phyloP scores from a whole-genome alignment of 495 filamentous ascomycete species.

The Annulohypoxylon stygium region DNA sequence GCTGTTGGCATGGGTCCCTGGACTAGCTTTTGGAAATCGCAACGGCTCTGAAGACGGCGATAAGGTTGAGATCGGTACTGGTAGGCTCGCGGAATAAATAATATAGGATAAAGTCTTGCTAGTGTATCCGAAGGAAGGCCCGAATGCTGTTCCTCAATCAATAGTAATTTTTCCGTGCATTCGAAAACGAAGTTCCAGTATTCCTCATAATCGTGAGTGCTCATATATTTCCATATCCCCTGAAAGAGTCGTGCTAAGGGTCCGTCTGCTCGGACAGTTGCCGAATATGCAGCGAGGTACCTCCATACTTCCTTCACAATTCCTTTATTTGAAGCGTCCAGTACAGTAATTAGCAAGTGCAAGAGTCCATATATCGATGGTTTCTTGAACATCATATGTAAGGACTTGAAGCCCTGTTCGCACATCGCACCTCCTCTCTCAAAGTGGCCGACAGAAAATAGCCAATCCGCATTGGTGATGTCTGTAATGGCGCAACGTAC shows the following conservation, averaged over 20 bases:
- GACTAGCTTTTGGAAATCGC: constrained; percentile 42
- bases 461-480: constrained; percentile 52
- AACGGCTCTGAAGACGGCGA: constrained; percentile 49
- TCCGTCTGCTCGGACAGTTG: constrained; percentile 37
- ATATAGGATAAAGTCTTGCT: constrained; percentile 45
- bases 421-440: constrained; percentile 51
- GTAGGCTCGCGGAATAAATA: constrained; percentile 51
- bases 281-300: constrained; percentile 50
- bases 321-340: constrained; percentile 50
- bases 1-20: constrained; percentile 46
- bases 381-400: constrained; percentile 47
- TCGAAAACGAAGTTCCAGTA: constrained; percentile 52
- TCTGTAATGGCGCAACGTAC: constrained; percentile 52
- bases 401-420: constrained; percentile 47
- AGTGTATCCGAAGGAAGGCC: constrained; percentile 50
- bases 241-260: constrained; percentile 48
- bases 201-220: constrained; percentile 50
- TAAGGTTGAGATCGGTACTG: constrained; percentile 46
- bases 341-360: constrained; percentile 48
- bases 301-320: constrained; percentile 52
- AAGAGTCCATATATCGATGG: constrained; percentile 51
- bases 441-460: constrained; percentile 48
- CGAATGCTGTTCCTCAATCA: constrained; percentile 46
- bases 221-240: constrained; percentile 48
- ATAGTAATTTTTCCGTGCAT: constrained; percentile 48